Evolutionary conservation across 805 yeast species (phyloP), one percentile per base, ranked within the genome.

Genomic region (Nakazawaea siamensis): DNA sequence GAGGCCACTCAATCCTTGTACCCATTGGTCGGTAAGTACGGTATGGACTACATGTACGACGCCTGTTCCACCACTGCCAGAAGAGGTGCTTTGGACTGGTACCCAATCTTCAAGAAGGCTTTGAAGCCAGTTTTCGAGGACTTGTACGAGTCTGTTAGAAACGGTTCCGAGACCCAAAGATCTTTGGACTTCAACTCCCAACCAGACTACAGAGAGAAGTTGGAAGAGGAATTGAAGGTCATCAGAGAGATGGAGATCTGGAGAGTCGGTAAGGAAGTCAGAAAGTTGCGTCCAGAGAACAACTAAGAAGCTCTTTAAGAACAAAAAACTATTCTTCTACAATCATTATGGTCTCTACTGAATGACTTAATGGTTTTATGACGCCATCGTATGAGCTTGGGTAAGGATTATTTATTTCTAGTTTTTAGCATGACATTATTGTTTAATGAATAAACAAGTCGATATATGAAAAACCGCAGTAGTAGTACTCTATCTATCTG

Each of bases 41-140:
- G 98, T 73, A 92, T 92, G 98, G 98, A 92, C 72, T 92, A 92
- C 90, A 92, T 92, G 98, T 92, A 92, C 80, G 97, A 92, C 63
- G 98, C 98, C 57, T 92, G 98, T 73, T 92, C 98, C 51, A 92
- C 98, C 60, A 92, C 98, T 51, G 98, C 98, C 58, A 87, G 97
- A 79, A 86, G 98, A 75, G 98, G 98, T 78, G 98, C 98, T 62
- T 78, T 92, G 57, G 98, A 92, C 76, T 92, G 98, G 98, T 90
- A 92, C 76, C 97, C 97, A 68, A 73, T 82, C 68, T 92, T 92
- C 87, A 88, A 88, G 79, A 90, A 85, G 53, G 96, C 97, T 60
- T 77, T 92, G 70, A 92, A 92, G 76, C 97, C 98, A 58, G 97
- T 92, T 42, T 92, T 92, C 78, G 76, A 83, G 68, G 94, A 92